Conservation (phyloP, 805 yeast species). For the Cyberlindnera euphorbiae region DNA sequence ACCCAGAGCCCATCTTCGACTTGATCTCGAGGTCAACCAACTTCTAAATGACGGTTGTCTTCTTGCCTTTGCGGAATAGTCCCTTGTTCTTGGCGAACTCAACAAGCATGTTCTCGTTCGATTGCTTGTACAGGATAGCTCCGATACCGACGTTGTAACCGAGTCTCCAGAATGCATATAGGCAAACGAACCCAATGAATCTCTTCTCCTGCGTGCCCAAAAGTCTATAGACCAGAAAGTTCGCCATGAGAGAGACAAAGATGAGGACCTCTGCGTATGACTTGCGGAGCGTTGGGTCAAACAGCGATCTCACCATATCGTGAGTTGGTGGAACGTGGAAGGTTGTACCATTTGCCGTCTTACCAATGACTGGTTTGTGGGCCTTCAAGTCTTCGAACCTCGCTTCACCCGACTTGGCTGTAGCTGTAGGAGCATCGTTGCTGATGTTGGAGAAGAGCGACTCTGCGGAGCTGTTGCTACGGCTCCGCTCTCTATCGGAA, state of each 20-base stretch:
- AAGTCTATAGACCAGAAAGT: constrained; percentile 30
- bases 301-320: constrained; percentile 77
- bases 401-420: not conserved
- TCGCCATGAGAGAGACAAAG: constrained; percentile 37
- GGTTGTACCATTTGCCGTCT: constrained; percentile 26
- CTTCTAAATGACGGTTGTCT: constrained; percentile 32
- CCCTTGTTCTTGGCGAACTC: constrained; percentile 41
- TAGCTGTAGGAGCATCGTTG: not conserved
- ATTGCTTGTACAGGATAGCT: constrained; percentile 57
- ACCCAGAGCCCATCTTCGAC: constrained; percentile 38
- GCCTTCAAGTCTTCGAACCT: not conserved
- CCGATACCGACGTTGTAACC: constrained; percentile 83
- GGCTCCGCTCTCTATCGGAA: too few species aligned
- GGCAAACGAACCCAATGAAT: constrained; percentile 36
- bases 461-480: constrained; percentile 6
- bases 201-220: constrained; percentile 19
- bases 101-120: constrained; percentile 51
- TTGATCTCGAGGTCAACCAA: constrained; percentile 42
- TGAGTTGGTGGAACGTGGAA: constrained; percentile 50
- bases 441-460: constrained; percentile 5
- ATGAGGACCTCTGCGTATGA: constrained; percentile 62
- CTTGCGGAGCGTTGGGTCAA: constrained; percentile 71
- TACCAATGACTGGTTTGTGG: constrained; percentile 13
- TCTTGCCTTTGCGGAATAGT: constrained; percentile 39
- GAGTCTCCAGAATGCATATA: constrained; percentile 71